These are phyloP conservation scores for Lichina pygmaea DNA, from an alignment of 495 filamentous ascomycete species.

Conservation along the genomic window DNA sequence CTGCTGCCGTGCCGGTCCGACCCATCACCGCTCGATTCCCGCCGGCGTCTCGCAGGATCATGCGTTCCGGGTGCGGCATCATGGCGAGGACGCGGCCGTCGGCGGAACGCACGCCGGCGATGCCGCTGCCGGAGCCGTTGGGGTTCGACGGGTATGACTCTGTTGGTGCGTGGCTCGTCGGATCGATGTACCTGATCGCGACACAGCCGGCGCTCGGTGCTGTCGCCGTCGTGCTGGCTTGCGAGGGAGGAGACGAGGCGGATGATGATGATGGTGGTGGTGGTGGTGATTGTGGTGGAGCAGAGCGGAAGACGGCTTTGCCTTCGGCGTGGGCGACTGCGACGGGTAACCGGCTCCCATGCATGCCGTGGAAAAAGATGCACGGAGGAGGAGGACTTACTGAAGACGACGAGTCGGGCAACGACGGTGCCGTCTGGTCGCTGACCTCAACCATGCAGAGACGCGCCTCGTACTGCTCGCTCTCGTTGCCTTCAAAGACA, in stretches of 20 bases:
- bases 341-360: slow-evolving; percentile 59
- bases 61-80: slow-evolving; percentile 88
- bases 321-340: slow-evolving; percentile 85
- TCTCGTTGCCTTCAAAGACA: slow-evolving; percentile 58
- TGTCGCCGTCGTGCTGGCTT: not conserved
- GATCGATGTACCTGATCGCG: slow-evolving; percentile 54
- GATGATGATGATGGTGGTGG: slow-evolving; percentile 9
- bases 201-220: slow-evolving; percentile 25
- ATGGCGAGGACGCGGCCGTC: slow-evolving; percentile 76
- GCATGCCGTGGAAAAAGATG: slow-evolving; percentile 89
- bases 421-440: slow-evolving; percentile 10
- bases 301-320: slow-evolving; percentile 41
- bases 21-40: slow-evolving; percentile 12
- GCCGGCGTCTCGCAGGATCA: slow-evolving; percentile 56
- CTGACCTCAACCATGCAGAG: slow-evolving; percentile 65
- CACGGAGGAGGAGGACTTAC: slow-evolving; percentile 13
- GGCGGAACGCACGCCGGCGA: slow-evolving; percentile 52
- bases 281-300: not conserved
- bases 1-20: no score
- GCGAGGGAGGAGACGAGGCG: not conserved
- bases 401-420: no score
- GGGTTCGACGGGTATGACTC: slow-evolving; percentile 79
- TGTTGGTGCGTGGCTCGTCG: slow-evolving; percentile 40
- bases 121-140: slow-evolving; percentile 69
- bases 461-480: slow-evolving; percentile 81